Base-by-base conservation (phyloP, 1,284 basidiomycete genomes). In the Athelia sp. region DNA sequence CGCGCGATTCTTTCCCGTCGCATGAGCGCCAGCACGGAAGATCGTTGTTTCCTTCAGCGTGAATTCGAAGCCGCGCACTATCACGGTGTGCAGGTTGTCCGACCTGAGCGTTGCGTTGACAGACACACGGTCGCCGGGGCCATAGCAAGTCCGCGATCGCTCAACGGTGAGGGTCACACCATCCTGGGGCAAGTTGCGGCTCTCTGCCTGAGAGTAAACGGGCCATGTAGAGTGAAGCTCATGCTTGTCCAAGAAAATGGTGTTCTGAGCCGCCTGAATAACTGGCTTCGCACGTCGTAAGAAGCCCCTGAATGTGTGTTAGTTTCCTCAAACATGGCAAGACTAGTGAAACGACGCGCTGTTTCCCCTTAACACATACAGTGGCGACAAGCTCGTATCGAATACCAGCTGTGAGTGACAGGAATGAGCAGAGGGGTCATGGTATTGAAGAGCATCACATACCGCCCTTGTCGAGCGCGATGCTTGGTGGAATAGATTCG, bases 141-240 rank as follows among this genome's bases (percentile, higher is more conserved):
- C 90, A 58, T 84, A 92, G 54, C 90, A 93, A 3, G 84, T 85
- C 52, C 79, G 75, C 18, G 75, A 73, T 24, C 91, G 82, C 19
- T 87, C 82, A n/a, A 93, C 84, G 35, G 77, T 79, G 52, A 94
- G 76, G 15, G 77, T 82, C 17, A 91, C 76, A 19, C 83, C 84
- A 6, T 89, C 82, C 51, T 82, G 74, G 1, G 72, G 63, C 9
- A 80, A 68, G n/a, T 79, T 74, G n/a, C 87, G 82, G 31, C 76
- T 78, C 60, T 94, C 90, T 4, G 80, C 80, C 58, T 88, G 82
- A 47, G 82, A 81, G 64, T 93, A 94, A 40, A 92, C 75, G 0
- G 91, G 91, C 92, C 92, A 95, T 2, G 88, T 85, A 2, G 90
- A 88, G 57, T 93, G 90, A 8, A 93, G 69, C 54, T 94, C 92